Base-by-base conservation (phyloP, 2,329 filamentous ascomycete species). In the Aureobasidium mangrovei region DNA sequence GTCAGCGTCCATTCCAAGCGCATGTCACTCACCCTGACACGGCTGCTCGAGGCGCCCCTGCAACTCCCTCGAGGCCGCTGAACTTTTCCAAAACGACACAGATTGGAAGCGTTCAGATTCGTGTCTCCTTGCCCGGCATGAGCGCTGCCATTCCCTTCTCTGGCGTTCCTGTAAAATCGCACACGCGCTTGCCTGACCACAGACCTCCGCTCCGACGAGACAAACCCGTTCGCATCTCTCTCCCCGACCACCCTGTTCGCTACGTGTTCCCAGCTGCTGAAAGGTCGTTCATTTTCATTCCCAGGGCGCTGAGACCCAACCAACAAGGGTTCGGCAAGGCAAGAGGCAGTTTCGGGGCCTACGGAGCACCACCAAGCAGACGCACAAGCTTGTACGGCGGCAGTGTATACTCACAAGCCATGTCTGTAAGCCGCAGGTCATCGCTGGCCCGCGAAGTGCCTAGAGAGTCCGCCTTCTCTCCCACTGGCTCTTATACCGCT, bases 221-320 rank as follows among this genome's bases (percentile, higher is more conserved):
- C 73, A 98, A 97, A 68, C 93, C 93, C 6, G 93, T 97, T 39
- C 85, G 93, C 48, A 88, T 98, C 61, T 96, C 90, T 7, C 77
- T 98, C 40, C 91, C 93, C 2, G 79, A 86, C 29, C 80, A 86
- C 59, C 76, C 82, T 9, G 87, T 89, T 35, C 83, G 87, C 59
- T 96, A 96, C 69, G 91, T 96, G 57, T 95, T 93, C 70, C 93
- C 93, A 4, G 86, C 90, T 2, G 77, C 81, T 44, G 91, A 96
- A 63, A 79, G 93, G 60, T 97, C 93, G 0, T 98, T 98, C 69
- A 95, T 96, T 63, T 98, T 98, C 72, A 98, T 98, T 57, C 93
- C 93, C 9, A 81, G 93, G 61, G 91, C 91, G 8, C 80, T 96
- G 74, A 83, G 93, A 61, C 93, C 93, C 10, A 96, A 95, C 67